phyloP scores from a whole-genome alignment of 768 basidiomycete genomes.

The Pholiota conissans region DNA sequence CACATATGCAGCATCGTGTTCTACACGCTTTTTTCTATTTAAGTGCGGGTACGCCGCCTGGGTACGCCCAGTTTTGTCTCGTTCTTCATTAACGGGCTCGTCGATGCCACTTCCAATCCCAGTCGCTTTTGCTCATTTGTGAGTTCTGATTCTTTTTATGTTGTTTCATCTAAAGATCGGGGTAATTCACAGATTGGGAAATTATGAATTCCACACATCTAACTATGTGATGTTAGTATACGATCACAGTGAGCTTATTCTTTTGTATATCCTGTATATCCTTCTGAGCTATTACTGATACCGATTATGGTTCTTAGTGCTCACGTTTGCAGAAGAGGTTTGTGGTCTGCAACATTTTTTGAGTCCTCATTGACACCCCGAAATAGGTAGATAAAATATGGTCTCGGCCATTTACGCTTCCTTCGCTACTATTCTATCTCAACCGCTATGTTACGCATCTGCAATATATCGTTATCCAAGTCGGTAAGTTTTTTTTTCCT shows the following conservation, averaged over 20 bases:
- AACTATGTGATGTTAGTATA: conserved; percentile 23
- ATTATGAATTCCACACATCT: conserved; percentile 24
- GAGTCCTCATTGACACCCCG: no score
- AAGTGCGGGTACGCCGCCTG: neutral
- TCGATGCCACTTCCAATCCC: conserved; percentile 19
- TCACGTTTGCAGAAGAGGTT: conserved; percentile 21
- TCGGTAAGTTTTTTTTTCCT: conserved; percentile 11
- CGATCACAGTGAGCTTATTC: conserved; percentile 18
- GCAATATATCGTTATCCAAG: conserved; percentile 24
- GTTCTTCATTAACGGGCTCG: neutral
- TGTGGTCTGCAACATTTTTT: no score
- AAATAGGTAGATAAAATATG: conserved; percentile 23
- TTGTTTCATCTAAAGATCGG: neutral
- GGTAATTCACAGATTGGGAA: conserved; percentile 12
- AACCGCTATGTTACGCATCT: conserved; percentile 24
- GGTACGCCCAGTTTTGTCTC: neutral
- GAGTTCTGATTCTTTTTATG: neutral
- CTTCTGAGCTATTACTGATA: no score
- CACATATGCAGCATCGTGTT: neutral
- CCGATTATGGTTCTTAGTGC: conserved; percentile 7
- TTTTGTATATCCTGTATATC: neutral
- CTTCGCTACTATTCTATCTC: conserved; percentile 19
- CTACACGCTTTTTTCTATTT: conserved; percentile 1
- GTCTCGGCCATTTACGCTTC: conserved; percentile 19
- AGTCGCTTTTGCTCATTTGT: conserved; percentile 22